Evolutionary conservation across 306 rosid genomes (phyloP).

Genomic region (Boehmeria nivea): DNA sequence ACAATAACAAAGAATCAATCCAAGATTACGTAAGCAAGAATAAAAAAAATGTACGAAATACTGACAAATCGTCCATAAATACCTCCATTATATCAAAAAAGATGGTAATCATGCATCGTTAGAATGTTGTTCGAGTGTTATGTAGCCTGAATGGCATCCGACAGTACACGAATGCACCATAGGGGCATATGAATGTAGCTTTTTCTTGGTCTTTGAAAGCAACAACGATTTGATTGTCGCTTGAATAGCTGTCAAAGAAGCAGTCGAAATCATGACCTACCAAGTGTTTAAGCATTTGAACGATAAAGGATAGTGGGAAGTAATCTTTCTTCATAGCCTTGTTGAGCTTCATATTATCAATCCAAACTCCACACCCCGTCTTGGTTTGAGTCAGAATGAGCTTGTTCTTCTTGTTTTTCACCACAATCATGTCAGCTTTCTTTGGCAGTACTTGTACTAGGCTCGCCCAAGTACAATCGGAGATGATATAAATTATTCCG

Average conservation of each 20-base stretch:
- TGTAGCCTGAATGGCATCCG: background rate
- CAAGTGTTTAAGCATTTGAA: background rate
- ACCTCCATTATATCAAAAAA: background rate
- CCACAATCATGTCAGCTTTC: no score
- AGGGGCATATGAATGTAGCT: background rate
- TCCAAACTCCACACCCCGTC: background rate
- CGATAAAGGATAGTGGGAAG: background rate
- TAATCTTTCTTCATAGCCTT: background rate
- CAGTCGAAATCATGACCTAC: background rate
- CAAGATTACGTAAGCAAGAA: no score
- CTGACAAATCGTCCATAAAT: background rate
- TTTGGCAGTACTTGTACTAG: no score
- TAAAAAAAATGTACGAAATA: background rate
- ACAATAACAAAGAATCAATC: no score
- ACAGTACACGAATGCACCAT: background rate
- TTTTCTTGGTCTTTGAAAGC: background rate
- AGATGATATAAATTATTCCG: no score
- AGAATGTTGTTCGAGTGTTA: background rate
- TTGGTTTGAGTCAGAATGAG: background rate
- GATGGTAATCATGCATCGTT: background rate
- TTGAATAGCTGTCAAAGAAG: background rate
- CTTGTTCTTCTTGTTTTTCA: background rate
- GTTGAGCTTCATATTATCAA: background rate
- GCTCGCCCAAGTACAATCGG: no score
- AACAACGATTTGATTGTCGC: background rate